These are phyloP conservation scores for Phytophthora crassamura DNA, from an alignment of 352 stramenopile genomes.

Conservation along the genomic window DNA sequence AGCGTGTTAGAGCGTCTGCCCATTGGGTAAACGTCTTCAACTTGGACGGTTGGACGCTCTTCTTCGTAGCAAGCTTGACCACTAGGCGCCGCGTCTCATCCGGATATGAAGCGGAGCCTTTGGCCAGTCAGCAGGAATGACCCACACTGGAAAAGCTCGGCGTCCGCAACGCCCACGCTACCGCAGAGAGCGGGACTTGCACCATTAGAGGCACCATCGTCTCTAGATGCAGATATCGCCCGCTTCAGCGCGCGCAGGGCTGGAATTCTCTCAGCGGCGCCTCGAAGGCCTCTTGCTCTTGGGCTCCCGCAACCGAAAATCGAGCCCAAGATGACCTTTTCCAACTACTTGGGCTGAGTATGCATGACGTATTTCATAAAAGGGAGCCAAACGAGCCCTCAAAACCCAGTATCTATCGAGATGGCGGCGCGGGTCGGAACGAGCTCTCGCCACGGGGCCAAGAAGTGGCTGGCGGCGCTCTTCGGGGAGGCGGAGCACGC, in stretches of 20 bases:
- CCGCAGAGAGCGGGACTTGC: neutral
- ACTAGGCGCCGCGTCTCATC: slow-evolving; percentile 36
- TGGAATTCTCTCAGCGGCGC: slow-evolving; percentile 40
- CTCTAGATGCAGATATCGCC: neutral
- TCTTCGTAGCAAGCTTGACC: slow-evolving; percentile 8
- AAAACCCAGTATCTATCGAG: slow-evolving; percentile 13
- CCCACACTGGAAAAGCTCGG: slow-evolving; percentile 44
- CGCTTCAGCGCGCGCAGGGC: slow-evolving; percentile 29
- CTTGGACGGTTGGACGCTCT: neutral
- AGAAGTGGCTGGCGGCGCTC: slow-evolving; percentile 83
- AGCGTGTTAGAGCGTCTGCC: slow-evolving; percentile 28
- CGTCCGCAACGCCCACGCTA: slow-evolving; percentile 45
- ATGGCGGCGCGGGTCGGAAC: slow-evolving; percentile 61
- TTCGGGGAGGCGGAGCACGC: slow-evolving; percentile 62
- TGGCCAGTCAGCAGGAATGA: slow-evolving; percentile 34
- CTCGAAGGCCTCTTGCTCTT: slow-evolving; percentile 57
- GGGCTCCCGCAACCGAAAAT: no score
- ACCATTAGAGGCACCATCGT: neutral
- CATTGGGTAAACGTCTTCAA: slow-evolving; percentile 21
- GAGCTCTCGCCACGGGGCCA: slow-evolving; percentile 61
- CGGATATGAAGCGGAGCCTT: slow-evolving; percentile 30
- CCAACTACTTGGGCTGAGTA: no score
- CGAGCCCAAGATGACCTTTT: no score
- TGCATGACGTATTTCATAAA: no score
- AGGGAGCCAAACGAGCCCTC: no score